Evolutionary conservation across 768 basidiomycete species (phyloP).

Genomic region (Fistulinella prunicolor): DNA sequence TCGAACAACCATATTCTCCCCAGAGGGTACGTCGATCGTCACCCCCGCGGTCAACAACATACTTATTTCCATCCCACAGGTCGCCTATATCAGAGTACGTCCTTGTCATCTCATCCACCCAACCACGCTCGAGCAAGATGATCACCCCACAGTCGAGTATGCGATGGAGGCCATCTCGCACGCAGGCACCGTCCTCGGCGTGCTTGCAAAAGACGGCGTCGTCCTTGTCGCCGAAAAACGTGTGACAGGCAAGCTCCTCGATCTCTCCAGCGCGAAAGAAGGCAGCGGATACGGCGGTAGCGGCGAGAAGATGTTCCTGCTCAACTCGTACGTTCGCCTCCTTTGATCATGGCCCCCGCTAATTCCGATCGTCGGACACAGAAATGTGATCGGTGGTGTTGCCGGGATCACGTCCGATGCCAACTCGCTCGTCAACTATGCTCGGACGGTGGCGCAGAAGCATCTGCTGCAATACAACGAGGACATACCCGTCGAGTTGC

Average conservation of each 20-base stretch:
- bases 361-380: slow-evolving; percentile 33
- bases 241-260: slow-evolving; percentile 95
- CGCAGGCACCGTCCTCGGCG: slow-evolving; percentile 90
- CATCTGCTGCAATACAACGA: slow-evolving; percentile 92
- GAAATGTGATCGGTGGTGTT: slow-evolving; percentile 93
- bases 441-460: slow-evolving; percentile 84
- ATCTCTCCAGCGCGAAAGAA: slow-evolving; percentile 81
- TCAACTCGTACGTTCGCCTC: slow-evolving; percentile 70
- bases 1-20: slow-evolving; percentile 98
- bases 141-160: slow-evolving; percentile 82
- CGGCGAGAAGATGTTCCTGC: slow-evolving; percentile 95
- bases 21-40: slow-evolving; percentile 68
- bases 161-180: slow-evolving; percentile 99
- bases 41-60: slow-evolving; percentile 7
- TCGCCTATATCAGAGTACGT: slow-evolving; percentile 92
- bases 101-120: not conserved
- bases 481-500: slow-evolving; percentile 95
- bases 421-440: slow-evolving; percentile 94
- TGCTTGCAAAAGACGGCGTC: slow-evolving; percentile 86
- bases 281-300: slow-evolving; percentile 87
- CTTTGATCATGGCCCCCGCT: not conserved
- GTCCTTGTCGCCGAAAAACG: slow-evolving; percentile 96
- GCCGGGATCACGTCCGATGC: slow-evolving; percentile 97
- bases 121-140: slow-evolving; percentile 1
- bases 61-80: slow-evolving; percentile 47